Evolutionary conservation across 768 basidiomycete genomes (phyloP).

Genomic region (Tubosaeta sp.): DNA sequence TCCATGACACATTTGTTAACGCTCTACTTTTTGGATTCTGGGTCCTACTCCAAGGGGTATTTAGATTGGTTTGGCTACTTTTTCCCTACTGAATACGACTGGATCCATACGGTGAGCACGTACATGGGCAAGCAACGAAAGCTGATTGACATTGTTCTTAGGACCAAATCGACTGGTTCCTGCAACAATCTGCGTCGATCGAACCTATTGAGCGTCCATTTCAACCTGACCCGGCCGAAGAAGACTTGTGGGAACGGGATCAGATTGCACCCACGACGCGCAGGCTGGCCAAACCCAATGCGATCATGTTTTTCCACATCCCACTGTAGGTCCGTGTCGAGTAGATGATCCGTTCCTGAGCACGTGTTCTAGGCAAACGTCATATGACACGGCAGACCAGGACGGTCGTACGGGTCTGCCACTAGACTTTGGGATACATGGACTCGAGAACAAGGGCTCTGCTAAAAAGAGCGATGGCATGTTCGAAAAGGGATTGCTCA

Average conservation of each 20-base stretch:
- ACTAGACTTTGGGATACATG: slow-evolving; percentile 67
- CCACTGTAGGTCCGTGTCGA: slow-evolving; percentile 57
- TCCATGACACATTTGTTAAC: slow-evolving; percentile 88
- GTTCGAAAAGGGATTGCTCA: slow-evolving; percentile 75
- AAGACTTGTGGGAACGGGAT: slow-evolving; percentile 61
- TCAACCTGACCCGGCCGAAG: slow-evolving; percentile 62
- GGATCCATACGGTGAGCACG: slow-evolving; percentile 59
- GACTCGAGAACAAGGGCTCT: slow-evolving; percentile 54
- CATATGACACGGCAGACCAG: slow-evolving; percentile 65
- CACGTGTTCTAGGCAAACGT: slow-evolving; percentile 53
- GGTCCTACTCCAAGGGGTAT: slow-evolving; percentile 62
- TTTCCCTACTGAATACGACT: slow-evolving; percentile 78
- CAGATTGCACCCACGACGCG: slow-evolving; percentile 53
- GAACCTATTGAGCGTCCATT: slow-evolving; percentile 79
- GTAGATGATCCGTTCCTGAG: not conserved
- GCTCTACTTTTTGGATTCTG: slow-evolving; percentile 89
- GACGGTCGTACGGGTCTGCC: slow-evolving; percentile 53
- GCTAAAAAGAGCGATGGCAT: slow-evolving; percentile 76
- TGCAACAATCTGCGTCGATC: slow-evolving; percentile 75
- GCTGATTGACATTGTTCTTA: not conserved
- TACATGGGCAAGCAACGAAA: no score
- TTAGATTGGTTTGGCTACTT: slow-evolving; percentile 57
- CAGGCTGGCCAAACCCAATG: slow-evolving; percentile 87
- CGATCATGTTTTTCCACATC: slow-evolving; percentile 97
- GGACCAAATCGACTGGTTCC: slow-evolving; percentile 89